These are phyloP conservation scores for Emmonsiellopsis sp. DNA, from an alignment of 2,329 filamentous ascomycete species.

Conservation along the genomic window DNA sequence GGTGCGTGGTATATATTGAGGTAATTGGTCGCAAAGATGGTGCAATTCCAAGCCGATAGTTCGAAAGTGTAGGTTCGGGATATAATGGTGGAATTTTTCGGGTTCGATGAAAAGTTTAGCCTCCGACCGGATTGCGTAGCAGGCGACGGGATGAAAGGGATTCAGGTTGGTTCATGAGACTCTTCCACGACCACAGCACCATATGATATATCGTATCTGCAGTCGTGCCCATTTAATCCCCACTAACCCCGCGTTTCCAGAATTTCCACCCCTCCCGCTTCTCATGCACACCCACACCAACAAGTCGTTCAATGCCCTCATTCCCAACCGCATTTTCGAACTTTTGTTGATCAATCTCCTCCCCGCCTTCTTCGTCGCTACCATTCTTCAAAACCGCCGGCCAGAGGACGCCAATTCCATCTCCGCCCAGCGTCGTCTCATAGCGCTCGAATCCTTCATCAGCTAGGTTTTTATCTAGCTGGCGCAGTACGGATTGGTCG, in stretches of 20 bases:
- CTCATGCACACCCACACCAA: constrained; percentile 57
- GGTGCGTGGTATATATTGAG: no score
- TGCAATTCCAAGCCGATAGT: no score
- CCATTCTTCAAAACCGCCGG: constrained; percentile 84
- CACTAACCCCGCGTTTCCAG: constrained; percentile 47
- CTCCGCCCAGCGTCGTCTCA: constrained; percentile 80
- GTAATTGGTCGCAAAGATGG: no score
- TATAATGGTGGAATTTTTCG: no score
- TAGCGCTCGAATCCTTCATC: constrained; percentile 74
- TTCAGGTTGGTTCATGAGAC: no score
- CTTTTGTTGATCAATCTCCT: constrained; percentile 86
- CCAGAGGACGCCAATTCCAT: constrained; percentile 90
- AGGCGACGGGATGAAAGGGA: no score
- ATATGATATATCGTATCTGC: no score
- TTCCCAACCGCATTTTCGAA: constrained; percentile 77
- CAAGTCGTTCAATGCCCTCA: constrained; percentile 76
- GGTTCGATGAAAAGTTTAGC: no score
- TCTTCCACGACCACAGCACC: no score
- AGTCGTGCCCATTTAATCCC: not conserved
- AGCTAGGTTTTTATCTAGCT: constrained; percentile 57
- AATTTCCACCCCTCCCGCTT: constrained; percentile 79
- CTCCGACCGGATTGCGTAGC: no score
- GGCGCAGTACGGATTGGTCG: constrained; percentile 46
- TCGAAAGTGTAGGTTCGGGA: no score
- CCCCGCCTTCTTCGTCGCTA: constrained; percentile 69